Evolutionary conservation across 495 filamentous ascomycete genomes (phyloP).

Genomic region (Penicillium cataractarum): DNA sequence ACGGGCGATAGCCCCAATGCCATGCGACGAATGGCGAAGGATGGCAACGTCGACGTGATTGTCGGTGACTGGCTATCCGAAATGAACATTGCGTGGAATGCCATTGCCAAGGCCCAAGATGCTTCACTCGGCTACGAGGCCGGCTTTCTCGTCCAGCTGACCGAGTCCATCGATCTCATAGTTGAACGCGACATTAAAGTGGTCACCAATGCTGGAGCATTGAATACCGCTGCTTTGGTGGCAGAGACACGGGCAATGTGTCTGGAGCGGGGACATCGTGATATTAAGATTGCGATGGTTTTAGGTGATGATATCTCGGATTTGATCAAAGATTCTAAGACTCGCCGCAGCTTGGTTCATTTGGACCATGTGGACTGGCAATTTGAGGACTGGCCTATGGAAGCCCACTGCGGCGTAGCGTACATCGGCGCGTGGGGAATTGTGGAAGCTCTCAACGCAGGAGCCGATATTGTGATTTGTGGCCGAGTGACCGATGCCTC

Average conservation of each 20-base stretch:
- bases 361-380: not conserved
- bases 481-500: not conserved
- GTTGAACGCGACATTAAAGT: not conserved
- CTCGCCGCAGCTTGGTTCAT: not conserved
- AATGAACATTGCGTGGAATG: slow-evolving; percentile 33
- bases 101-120: slow-evolving; percentile 19
- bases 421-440: not conserved
- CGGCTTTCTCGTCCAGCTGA: not conserved
- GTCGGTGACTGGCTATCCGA: slow-evolving; percentile 19
- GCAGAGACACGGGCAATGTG: not conserved
- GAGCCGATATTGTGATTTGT: not conserved
- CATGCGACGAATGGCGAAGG: not conserved
- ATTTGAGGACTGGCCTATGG: not conserved
- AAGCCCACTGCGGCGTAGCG: not conserved
- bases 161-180: not conserved
- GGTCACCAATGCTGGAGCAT: not conserved
- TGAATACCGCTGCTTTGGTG: not conserved
- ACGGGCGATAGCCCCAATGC: not conserved
- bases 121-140: slow-evolving; percentile 25
- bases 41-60: not conserved
- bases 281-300: not conserved
- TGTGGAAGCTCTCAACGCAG: not conserved
- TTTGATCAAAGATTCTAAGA: not conserved
- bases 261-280: not conserved
- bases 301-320: not conserved